A percentile compares a stretch with the other conserved stretches of the same genome.
Conservation (phyloP, 257 asterid species). For the Ligustrum vulgare region DNA sequence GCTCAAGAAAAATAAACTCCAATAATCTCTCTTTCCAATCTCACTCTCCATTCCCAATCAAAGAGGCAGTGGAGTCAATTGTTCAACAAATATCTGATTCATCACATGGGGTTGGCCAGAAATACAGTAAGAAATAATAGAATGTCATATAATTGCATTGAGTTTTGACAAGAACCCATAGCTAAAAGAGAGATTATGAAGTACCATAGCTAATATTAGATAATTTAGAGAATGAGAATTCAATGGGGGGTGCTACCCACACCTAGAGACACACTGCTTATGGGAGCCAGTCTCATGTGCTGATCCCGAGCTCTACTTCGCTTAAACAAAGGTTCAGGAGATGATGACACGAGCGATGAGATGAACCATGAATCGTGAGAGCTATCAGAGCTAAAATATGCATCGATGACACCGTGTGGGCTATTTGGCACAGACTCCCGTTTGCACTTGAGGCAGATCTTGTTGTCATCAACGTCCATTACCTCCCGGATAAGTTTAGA, state of each 20-base stretch:
- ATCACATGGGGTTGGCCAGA: constrained; percentile 27
- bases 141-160: constrained; percentile 27
- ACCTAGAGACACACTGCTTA: constrained; percentile 27
- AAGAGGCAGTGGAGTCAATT: constrained; percentile 21
- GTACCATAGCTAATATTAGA: constrained; percentile 31
- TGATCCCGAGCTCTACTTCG: constrained; percentile 39
- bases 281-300: constrained; percentile 28
- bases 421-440: constrained; percentile 33
- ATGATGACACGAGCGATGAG: constrained; percentile 26
- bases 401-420: constrained; percentile 47
- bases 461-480: constrained; percentile 20
- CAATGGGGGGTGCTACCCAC: constrained; percentile 25
- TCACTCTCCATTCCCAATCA: constrained; percentile 15
- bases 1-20: constrained; percentile 25
- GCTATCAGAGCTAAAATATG: constrained; percentile 45
- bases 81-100: constrained; percentile 22
- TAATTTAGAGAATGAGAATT: constrained; percentile 23
- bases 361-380: constrained; percentile 47
- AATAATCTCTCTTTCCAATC: constrained; percentile 26
- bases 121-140: constrained; percentile 22
- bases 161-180: constrained; percentile 21
- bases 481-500: constrained; percentile 31
- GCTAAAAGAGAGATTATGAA: constrained; percentile 24
- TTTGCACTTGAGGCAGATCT: constrained; percentile 36
- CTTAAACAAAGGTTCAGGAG: constrained; percentile 38